Evolutionary conservation across 2,329 filamentous ascomycete species (phyloP).

Genomic region (Microcyclospora tardicrescens): DNA sequence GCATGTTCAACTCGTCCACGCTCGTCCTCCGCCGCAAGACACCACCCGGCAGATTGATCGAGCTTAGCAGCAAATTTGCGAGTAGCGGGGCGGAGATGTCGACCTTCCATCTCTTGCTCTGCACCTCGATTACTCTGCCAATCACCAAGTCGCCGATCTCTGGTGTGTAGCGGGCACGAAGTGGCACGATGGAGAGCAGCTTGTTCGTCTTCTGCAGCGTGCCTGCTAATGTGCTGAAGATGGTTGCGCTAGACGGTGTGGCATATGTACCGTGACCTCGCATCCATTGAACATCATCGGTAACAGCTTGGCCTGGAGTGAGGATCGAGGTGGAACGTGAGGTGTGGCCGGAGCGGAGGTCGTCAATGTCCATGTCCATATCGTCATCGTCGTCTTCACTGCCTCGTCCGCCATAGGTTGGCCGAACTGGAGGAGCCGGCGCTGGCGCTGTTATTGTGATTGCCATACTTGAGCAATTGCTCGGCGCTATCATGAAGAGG

Average conservation of each 20-base stretch:
- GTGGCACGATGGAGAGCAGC: slow-evolving; percentile 76
- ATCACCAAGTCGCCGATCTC: slow-evolving; percentile 95
- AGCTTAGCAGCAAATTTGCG: slow-evolving; percentile 69
- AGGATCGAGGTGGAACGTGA: slow-evolving; percentile 46
- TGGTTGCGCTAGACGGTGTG: slow-evolving; percentile 46
- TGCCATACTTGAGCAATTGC: slow-evolving; percentile 32
- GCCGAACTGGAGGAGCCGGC: slow-evolving; percentile 18
- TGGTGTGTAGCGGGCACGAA: slow-evolving; percentile 85
- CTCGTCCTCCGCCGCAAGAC: slow-evolving; percentile 84
- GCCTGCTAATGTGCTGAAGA: slow-evolving; percentile 81
- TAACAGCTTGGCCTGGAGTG: slow-evolving; percentile 80
- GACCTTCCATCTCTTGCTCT: slow-evolving; percentile 84
- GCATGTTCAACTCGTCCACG: slow-evolving; percentile 92
- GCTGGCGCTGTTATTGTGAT: slow-evolving; percentile 46
- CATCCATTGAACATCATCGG: slow-evolving; percentile 95
- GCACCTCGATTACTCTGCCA: slow-evolving; percentile 88
- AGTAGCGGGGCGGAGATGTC: slow-evolving; percentile 83
- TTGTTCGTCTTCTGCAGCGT: slow-evolving; percentile 92
- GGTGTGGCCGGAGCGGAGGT: slow-evolving; percentile 33
- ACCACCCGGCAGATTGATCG: slow-evolving; percentile 89
- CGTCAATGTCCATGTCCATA: slow-evolving; percentile 33
- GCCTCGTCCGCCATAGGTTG: background rate
- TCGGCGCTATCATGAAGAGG: no score
- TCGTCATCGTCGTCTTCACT: slow-evolving; percentile 17
- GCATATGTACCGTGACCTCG: slow-evolving; percentile 87